Evolutionary conservation across 2,329 filamentous ascomycete genomes (phyloP).

Genomic region (Seiridium cupressi): DNA sequence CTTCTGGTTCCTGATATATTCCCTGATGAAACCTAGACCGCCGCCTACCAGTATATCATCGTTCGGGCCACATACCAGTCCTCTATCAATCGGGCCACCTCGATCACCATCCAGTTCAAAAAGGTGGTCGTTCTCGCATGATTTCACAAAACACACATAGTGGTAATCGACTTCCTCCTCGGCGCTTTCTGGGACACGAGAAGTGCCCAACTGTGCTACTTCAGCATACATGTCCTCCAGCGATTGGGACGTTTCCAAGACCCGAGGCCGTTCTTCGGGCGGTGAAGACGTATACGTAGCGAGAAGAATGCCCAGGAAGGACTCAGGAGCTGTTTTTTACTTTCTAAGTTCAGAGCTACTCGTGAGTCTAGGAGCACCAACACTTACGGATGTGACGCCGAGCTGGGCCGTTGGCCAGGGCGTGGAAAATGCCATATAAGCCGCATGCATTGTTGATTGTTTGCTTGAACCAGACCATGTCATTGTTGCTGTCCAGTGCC

Average conservation of each 20-base stretch:
- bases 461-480: conserved; percentile 72
- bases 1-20: too few species aligned
- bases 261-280: conserved; percentile 42
- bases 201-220: conserved; percentile 62
- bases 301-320: too few species aligned
- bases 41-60: too few species aligned
- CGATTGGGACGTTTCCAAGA: conserved; percentile 60
- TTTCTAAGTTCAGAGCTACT: too few species aligned
- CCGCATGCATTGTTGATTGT: conserved; percentile 73
- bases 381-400: conserved; percentile 27
- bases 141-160: conserved; percentile 70
- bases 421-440: conserved; percentile 65
- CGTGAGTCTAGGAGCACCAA: too few species aligned
- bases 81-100: conserved; percentile 62
- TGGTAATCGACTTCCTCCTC: conserved; percentile 66
- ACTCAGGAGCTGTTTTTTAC: too few species aligned
- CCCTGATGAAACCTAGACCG: too few species aligned
- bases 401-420: conserved; percentile 58
- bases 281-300: too few species aligned
- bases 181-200: conserved; percentile 54
- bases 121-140: conserved; percentile 45
- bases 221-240: conserved; percentile 63
- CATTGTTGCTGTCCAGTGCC: conserved; percentile 46
- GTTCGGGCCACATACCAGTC: not conserved
- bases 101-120: conserved; percentile 70